phyloP scores from a whole-genome alignment of 495 filamentous ascomycete species.

The Thermochaetoides thermophila region DNA sequence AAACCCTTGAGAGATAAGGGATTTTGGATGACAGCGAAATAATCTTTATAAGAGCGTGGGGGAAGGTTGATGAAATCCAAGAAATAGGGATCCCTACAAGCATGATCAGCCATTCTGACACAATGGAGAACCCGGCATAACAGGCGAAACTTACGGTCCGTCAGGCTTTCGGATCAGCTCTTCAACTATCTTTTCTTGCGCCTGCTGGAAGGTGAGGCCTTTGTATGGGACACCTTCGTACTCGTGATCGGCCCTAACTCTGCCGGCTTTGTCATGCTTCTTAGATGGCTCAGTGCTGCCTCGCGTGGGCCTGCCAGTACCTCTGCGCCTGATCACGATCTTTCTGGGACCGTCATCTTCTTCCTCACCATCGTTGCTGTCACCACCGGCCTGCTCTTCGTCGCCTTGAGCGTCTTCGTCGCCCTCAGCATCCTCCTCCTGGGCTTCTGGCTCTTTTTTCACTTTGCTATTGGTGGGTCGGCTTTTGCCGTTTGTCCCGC shows the following conservation, averaged over 20 bases:
- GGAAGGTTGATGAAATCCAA: constrained; percentile 53
- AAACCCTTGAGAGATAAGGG: constrained; percentile 57
- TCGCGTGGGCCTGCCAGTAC: constrained; percentile 13
- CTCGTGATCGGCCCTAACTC: constrained; percentile 32
- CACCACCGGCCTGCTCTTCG: no score
- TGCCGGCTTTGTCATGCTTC: constrained; percentile 8
- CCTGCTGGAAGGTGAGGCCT: constrained; percentile 58
- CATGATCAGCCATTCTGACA: no score
- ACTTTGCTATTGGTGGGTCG: constrained; percentile 9
- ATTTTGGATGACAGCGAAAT: constrained; percentile 60
- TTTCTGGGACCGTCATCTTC: constrained; percentile 16
- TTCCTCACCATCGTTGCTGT: constrained; percentile 20
- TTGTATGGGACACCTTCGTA: constrained; percentile 40
- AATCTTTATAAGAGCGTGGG: constrained; percentile 47
- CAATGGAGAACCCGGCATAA: no score
- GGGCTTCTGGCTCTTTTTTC: constrained; percentile 9
- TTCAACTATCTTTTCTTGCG: constrained; percentile 65
- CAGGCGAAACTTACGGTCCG: constrained; percentile 34
- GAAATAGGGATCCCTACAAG: constrained; percentile 39
- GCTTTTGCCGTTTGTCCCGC: no score
- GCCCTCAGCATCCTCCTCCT: constrained; percentile 15
- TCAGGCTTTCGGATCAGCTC: constrained; percentile 52
- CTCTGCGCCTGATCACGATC: constrained; percentile 19
- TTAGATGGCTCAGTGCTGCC: constrained; percentile 4
- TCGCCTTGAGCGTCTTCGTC: constrained; percentile 16